phyloP scores from a whole-genome alignment of 495 filamentous ascomycete genomes.

The Podospora pseudoanserina region DNA sequence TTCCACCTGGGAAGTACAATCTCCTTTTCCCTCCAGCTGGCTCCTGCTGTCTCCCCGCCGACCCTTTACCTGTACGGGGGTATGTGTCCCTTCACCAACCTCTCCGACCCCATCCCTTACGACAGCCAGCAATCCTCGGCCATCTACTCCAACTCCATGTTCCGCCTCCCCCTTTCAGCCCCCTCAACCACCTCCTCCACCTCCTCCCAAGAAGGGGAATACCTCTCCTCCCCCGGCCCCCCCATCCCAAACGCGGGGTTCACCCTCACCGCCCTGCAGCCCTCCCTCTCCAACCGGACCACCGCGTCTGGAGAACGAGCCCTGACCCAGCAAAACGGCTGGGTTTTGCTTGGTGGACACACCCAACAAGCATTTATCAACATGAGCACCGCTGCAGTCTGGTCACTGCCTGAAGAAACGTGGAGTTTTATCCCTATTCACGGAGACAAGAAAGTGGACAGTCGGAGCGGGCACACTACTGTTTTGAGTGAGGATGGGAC shows the following conservation, averaged over 20 bases:
- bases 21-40: slow-evolving; percentile 58
- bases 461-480: slow-evolving; percentile 81
- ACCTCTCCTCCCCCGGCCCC: slow-evolving; percentile 56
- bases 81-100: slow-evolving; percentile 67
- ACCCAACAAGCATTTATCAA: slow-evolving; percentile 82
- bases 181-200: slow-evolving; percentile 25
- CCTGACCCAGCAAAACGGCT: slow-evolving; percentile 64
- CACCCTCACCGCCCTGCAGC: slow-evolving; percentile 66
- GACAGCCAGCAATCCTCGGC: slow-evolving; percentile 58
- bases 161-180: slow-evolving; percentile 48
- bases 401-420: slow-evolving; percentile 76
- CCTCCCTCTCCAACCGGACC: slow-evolving; percentile 54
- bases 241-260: slow-evolving; percentile 86
- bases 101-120: slow-evolving; percentile 36
- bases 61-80: slow-evolving; percentile 78
- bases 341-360: slow-evolving; percentile 82
- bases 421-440: slow-evolving; percentile 73
- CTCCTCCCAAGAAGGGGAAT: slow-evolving; percentile 26
- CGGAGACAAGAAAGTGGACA: slow-evolving; percentile 50
- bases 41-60: slow-evolving; percentile 43
- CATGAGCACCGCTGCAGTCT: slow-evolving; percentile 86
- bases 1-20: slow-evolving; percentile 66
- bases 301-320: slow-evolving; percentile 28
- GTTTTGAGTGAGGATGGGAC: slow-evolving; percentile 73
- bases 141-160: slow-evolving; percentile 74